Evolutionary conservation across 148 eudicot species (phyloP).

Genomic region (Rhododendron simsii): DNA sequence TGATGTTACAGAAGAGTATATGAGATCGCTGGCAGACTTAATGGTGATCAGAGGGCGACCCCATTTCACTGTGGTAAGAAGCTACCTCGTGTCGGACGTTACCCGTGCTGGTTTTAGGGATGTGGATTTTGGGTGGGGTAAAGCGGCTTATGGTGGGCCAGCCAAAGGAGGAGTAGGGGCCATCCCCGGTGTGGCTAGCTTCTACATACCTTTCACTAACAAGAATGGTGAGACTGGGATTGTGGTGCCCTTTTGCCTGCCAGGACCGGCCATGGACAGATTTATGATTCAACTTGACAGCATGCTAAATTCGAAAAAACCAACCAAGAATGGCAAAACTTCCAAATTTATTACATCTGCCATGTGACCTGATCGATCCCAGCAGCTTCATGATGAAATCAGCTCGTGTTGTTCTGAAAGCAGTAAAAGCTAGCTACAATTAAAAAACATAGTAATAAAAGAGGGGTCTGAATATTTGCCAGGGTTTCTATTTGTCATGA

Average conservation of each 20-base stretch:
- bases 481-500: no score
- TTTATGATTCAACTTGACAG: slow-evolving; percentile 14
- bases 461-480: no score
- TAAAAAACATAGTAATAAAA: no score
- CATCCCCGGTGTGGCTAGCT: slow-evolving; percentile 24
- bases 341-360: slow-evolving; percentile 11
- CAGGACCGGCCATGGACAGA: slow-evolving; percentile 13
- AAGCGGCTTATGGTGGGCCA: slow-evolving; percentile 19
- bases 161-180: slow-evolving; percentile 26
- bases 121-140: slow-evolving; percentile 28
- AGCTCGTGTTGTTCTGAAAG: no score
- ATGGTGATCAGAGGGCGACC: slow-evolving; percentile 20
- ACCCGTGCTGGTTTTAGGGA: slow-evolving; percentile 16
- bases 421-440: no score
- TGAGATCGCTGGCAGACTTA: slow-evolving; percentile 15
- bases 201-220: slow-evolving; percentile 21
- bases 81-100: slow-evolving; percentile 17
- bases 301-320: slow-evolving; percentile 9
- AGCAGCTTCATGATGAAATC: neutral
- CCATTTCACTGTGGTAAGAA: slow-evolving; percentile 19
- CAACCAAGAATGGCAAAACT: no score
- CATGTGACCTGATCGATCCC: neutral
- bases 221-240: slow-evolving; percentile 20
- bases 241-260: slow-evolving; percentile 24
- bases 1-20: slow-evolving; percentile 16